Conservation (phyloP, 768 basidiomycete species). For the Boletus bicolor region DNA sequence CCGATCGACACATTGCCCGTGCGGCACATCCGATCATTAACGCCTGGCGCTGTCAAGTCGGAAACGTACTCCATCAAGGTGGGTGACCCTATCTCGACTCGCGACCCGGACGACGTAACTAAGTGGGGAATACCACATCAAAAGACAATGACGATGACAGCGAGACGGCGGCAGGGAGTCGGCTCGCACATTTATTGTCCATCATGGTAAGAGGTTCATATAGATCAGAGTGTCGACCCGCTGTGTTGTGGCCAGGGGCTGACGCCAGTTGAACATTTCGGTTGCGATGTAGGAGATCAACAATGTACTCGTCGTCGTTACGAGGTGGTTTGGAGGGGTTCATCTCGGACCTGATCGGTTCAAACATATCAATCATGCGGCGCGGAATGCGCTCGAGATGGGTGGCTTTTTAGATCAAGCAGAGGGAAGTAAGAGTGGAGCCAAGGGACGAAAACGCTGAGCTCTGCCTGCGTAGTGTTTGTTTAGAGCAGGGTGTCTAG, state of each 20-base stretch:
- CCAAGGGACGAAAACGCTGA: constrained; percentile 31
- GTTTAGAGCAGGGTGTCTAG: background rate
- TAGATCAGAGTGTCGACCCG: background rate
- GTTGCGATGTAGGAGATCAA: constrained; percentile 56
- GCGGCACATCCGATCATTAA: constrained; percentile 80
- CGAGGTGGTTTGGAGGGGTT: constrained; percentile 91
- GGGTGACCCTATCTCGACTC: constrained; percentile 7
- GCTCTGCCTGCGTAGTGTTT: background rate
- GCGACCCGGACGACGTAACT: background rate
- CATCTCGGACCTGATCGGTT: constrained; percentile 87
- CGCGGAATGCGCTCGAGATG: constrained; percentile 82
- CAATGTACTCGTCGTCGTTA: constrained; percentile 87
- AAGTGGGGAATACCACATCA: background rate
- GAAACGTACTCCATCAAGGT: constrained; percentile 74
- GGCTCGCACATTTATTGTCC: constrained; percentile 87
- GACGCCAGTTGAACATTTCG: background rate
- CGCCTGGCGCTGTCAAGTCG: constrained; percentile 76
- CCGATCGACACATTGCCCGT: constrained; percentile 68
- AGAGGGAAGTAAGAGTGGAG: constrained; percentile 27
- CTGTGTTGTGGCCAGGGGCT: background rate
- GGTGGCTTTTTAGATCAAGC: constrained; percentile 77
- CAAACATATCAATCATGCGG: constrained; percentile 94
- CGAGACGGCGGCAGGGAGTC: constrained; percentile 88
- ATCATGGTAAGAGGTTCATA: constrained; percentile 56
- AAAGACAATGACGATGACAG: constrained; percentile 94